phyloP scores from a whole-genome alignment of 1,139 yeast genomes.

The Suhomyces bokatorum region DNA sequence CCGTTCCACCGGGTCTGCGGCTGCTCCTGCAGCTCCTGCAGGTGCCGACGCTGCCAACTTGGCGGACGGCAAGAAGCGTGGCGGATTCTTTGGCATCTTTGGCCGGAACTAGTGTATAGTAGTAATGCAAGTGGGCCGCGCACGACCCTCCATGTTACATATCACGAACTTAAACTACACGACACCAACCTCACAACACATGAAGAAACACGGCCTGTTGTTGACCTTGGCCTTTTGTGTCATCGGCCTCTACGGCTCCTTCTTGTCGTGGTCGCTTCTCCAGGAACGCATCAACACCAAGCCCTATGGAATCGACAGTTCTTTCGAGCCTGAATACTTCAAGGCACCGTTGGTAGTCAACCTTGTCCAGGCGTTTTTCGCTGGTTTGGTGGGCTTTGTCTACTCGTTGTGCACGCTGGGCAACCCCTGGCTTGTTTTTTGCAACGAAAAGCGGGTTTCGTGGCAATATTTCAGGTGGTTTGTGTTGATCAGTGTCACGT shows the following conservation, averaged over 20 bases:
- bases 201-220: conserved; percentile 24
- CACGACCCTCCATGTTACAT: background rate
- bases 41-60: conserved; percentile 14
- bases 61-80: conserved; percentile 29
- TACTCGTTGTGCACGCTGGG: conserved; percentile 45
- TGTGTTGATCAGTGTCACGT: conserved; percentile 68
- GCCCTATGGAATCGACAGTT: conserved; percentile 54
- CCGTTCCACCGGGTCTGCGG: conserved; percentile 13
- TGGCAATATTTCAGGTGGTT: conserved; percentile 41
- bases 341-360: conserved; percentile 78
- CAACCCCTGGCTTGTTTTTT: conserved; percentile 33
- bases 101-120: conserved; percentile 16
- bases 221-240: conserved; percentile 55
- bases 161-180: background rate
- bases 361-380: conserved; percentile 69
- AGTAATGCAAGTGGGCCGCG: background rate
- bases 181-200: background rate
- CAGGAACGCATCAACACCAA: conserved; percentile 87
- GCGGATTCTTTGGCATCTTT: conserved; percentile 49
- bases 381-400: conserved; percentile 63
- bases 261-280: conserved; percentile 85
- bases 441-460: conserved; percentile 22
- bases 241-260: conserved; percentile 77
- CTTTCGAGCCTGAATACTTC: conserved; percentile 53
- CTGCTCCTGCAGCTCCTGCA: conserved; percentile 10